These are phyloP conservation scores for Rutstroemia sp. DNA, from an alignment of 2,329 filamentous ascomycete species.

Conservation along the genomic window DNA sequence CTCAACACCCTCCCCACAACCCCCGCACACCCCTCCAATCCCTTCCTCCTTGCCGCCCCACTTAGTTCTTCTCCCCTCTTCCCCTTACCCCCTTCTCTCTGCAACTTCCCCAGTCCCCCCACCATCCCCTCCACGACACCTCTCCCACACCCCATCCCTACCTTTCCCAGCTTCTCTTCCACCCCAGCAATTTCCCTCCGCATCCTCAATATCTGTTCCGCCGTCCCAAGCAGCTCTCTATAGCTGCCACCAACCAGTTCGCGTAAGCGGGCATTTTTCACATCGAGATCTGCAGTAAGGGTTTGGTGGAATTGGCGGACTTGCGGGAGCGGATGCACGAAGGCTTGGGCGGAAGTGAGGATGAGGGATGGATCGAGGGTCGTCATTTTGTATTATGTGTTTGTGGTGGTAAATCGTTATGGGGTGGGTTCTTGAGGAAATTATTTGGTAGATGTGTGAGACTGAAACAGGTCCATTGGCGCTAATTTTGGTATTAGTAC, in stretches of 20 bases:
- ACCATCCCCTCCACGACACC: conserved; percentile 60
- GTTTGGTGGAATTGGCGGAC: conserved; percentile 55
- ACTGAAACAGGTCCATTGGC: background rate
- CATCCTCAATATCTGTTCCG: conserved; percentile 91
- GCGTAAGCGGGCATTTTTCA: conserved; percentile 54
- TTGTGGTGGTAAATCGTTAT: background rate
- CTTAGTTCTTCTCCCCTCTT: conserved; percentile 22
- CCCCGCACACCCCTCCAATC: conserved; percentile 46
- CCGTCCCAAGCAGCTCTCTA: conserved; percentile 82
- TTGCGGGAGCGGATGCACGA: conserved; percentile 50
- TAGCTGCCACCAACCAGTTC: conserved; percentile 64
- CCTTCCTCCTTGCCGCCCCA: conserved; percentile 37
- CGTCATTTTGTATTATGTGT: conserved; percentile 14
- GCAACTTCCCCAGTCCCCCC: conserved; percentile 45
- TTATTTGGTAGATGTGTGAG: background rate
- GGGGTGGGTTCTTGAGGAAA: background rate
- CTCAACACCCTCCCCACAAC: conserved; percentile 43
- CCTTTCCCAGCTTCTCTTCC: conserved; percentile 61
- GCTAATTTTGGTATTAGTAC: background rate
- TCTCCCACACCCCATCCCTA: conserved; percentile 73
- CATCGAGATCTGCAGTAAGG: conserved; percentile 52
- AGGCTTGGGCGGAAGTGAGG: conserved; percentile 30
- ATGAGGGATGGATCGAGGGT: conserved; percentile 47
- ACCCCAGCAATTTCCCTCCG: conserved; percentile 67
- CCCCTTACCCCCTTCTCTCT: conserved; percentile 23